Base-by-base conservation (phyloP, 2,329 filamentous ascomycete genomes). In the Talaromyces sp. region DNA sequence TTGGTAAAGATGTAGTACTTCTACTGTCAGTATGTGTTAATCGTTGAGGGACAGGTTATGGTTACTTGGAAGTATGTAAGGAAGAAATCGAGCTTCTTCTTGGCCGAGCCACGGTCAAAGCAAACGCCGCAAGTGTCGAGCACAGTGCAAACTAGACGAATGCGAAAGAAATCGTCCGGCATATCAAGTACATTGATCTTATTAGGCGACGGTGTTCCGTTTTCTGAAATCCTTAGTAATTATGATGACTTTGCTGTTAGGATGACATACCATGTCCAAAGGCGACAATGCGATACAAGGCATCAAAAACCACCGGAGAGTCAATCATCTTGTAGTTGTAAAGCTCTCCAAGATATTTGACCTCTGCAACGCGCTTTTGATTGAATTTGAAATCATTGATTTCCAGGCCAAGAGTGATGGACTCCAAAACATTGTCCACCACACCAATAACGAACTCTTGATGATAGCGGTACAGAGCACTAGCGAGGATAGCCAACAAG, bases 241-340 rank as follows among this genome's bases (percentile, higher is more conserved):
- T 14, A 22, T 47, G 11, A 31, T 16, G n/a, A 11, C 13, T 2
- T 22, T 24, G 22, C n/a, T 8, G 3, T 39, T 57, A 49, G 50
- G 43, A 22, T 64, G 31, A 76, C 83, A 75, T 74, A 85, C 86
- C 88, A 76, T 98, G 92, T 31, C 94, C 95, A 75, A 96, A 97
- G 8, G 92, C 96, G 75, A 97, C 85, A 70, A 99, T 90, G 73
- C 92, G 93, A 82, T 97, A 99, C 78, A 99, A 85, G 0, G 90
- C 92, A 73, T 99, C 95, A 72, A 99, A 99, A 60, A 99, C 90
- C 27, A 98, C 90, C 0, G 92, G 91, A 50, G 96, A 95, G 76
- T 99, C 95, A 43, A 99, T 86, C 87, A 99, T 92, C 65, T 95
- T 91, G 76, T 98, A 99, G 73, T 97, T 97, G 81, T 99, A 99